Conservation (phyloP, 2,329 filamentous ascomycete species). For the Escovopsis weberi region DNA sequence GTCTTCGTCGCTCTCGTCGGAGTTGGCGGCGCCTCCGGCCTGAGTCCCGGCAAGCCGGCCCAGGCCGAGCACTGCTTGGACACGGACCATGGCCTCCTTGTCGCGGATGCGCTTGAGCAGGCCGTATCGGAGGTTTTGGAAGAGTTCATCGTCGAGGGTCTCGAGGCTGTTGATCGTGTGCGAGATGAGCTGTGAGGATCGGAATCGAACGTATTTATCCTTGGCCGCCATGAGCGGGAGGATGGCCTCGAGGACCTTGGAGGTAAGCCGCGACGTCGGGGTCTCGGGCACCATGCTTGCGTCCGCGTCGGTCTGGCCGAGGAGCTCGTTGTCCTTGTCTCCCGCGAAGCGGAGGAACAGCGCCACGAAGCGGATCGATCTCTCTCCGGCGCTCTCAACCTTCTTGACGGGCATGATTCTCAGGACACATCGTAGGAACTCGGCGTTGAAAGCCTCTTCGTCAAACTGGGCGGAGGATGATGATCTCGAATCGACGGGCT, state of each 20-base stretch:
- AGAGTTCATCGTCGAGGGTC: slow-evolving; percentile 82
- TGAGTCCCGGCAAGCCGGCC: slow-evolving; percentile 69
- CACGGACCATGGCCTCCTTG: slow-evolving; percentile 83
- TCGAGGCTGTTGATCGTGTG: slow-evolving; percentile 89
- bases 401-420: slow-evolving; percentile 81
- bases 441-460: slow-evolving; percentile 74
- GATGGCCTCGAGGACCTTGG: slow-evolving; percentile 56
- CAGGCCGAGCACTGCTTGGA: slow-evolving; percentile 85
- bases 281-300: slow-evolving; percentile 64
- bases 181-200: slow-evolving; percentile 77
- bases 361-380: slow-evolving; percentile 73
- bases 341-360: slow-evolving; percentile 64
- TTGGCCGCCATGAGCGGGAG: slow-evolving; percentile 70
- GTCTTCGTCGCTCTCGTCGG: slow-evolving; percentile 52
- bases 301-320: slow-evolving; percentile 51
- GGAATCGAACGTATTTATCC: slow-evolving; percentile 84
- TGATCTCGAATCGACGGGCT: slow-evolving; percentile 39
- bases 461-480: slow-evolving; percentile 49
- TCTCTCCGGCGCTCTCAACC: slow-evolving; percentile 75
- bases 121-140: slow-evolving; percentile 64
- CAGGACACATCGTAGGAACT: slow-evolving; percentile 71
- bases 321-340: slow-evolving; percentile 56
- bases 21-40: slow-evolving; percentile 53
- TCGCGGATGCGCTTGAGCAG: slow-evolving; percentile 78
- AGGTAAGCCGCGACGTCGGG: slow-evolving; percentile 65